Evolutionary conservation across 805 yeast species (phyloP), one percentile per base, ranked within the genome.

Genomic region (Zygoascus flipseniorum): DNA sequence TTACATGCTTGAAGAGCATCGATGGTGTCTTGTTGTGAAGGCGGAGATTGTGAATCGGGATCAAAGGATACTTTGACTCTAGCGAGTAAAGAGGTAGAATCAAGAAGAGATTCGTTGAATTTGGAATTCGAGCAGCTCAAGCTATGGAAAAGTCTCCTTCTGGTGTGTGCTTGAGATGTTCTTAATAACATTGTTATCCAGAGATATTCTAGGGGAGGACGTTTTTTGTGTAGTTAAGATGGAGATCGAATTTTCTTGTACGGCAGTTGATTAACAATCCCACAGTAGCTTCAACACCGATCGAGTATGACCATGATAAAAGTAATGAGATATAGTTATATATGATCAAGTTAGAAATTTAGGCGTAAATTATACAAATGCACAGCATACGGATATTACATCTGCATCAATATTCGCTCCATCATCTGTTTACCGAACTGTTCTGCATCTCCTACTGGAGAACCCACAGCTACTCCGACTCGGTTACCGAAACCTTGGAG

Each of bases 1-100:
- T 62, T 43, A 41, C 66, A 66, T 2, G 65, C 66, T 18, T 47
- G 31, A 8, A 66, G 58, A 2, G 69, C 65, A 10, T 52, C 32
- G 14, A 53, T 44, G 5, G 52, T 35, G 20, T 35, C 43, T 28
- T 48, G 20, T 18, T 18, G 44, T 6, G 44, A 42, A 10, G 44
- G 44, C 13, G 20, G 13, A 10, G 20, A 19, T 35, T n/a, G 32
- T 10, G 43, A 31, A 23, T 31, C 48, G 18, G 47, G 44, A 13
- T 31, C 47, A 14, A 41, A 20, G 5, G 53, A 23, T 9, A 51
- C 47, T 6, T 47, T n/a, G 43, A 57, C 56, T 18, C 55, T 37
- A 26, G 52, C 46, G 9, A 23, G 20, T 8, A 56, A 41, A n/a
- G 53, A 28, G 13, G 20, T 14, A 8, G 45, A 28, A 32, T 56